phyloP scores from a whole-genome alignment of 768 basidiomycete genomes.

The Suillus variegatus region DNA sequence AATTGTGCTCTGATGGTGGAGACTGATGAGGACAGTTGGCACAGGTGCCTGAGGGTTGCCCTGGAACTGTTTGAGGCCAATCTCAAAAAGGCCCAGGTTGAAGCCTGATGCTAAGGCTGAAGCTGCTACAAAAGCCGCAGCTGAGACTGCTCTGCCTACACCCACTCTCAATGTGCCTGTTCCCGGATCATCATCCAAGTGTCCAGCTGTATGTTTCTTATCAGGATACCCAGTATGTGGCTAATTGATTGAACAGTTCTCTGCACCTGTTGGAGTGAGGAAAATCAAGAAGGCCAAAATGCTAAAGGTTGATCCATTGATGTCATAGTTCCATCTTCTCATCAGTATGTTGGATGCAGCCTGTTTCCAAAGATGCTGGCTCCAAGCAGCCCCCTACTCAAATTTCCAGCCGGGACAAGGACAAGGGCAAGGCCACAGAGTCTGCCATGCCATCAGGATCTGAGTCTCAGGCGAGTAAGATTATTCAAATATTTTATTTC shows the following conservation, averaged over 20 bases:
- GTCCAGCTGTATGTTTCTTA: background rate
- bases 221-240: background rate
- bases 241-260: background rate
- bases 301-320: too few species aligned
- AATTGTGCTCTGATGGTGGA: background rate
- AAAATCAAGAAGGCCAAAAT: background rate
- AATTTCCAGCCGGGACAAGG: too few species aligned
- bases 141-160: background rate
- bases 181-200: background rate
- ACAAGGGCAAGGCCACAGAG: too few species aligned
- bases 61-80: background rate
- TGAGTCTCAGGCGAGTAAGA: too few species aligned
- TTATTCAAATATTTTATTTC: too few species aligned
- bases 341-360: too few species aligned
- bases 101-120: too few species aligned
- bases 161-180: background rate
- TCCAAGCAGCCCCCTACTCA: too few species aligned
- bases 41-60: background rate
- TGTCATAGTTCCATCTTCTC: too few species aligned
- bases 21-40: background rate
- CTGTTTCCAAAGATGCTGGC: too few species aligned
- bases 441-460: too few species aligned
- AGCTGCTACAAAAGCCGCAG: too few species aligned
- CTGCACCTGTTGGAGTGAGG: background rate
- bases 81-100: background rate